Percentiles rank a stretch among this genome's conserved stretches.
Conservation (phyloP, 805 yeast species). For the Yarrowia bubula region DNA sequence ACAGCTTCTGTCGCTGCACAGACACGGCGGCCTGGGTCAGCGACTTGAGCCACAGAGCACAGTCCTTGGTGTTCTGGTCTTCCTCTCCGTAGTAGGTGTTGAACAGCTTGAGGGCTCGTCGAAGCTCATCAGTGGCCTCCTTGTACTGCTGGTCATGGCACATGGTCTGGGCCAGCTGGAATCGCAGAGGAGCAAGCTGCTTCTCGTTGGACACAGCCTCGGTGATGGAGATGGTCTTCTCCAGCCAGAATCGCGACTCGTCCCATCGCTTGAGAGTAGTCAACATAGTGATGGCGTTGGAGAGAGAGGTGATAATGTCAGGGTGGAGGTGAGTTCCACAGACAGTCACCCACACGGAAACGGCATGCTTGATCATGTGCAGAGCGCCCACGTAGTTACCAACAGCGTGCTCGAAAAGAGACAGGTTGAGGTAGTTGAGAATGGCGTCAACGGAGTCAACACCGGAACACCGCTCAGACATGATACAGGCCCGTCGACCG, state of each 20-base stretch:
- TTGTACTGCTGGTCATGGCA: constrained; percentile 52
- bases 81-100: constrained; percentile 61
- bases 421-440: constrained; percentile 70
- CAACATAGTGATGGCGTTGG: constrained; percentile 60
- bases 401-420: constrained; percentile 63
- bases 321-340: constrained; percentile 63
- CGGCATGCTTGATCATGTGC: constrained; percentile 57
- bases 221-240: constrained; percentile 47
- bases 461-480: constrained; percentile 79
- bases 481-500: constrained; percentile 65
- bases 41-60: constrained; percentile 61
- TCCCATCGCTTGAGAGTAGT: constrained; percentile 50
- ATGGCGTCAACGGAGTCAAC: constrained; percentile 75
- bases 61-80: constrained; percentile 64
- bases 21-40: constrained; percentile 51
- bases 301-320: constrained; percentile 59
- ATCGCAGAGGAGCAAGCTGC: constrained; percentile 62
- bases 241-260: constrained; percentile 54
- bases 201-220: constrained; percentile 59
- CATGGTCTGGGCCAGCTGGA: constrained; percentile 65
- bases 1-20: constrained; percentile 43
- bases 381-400: constrained; percentile 61
- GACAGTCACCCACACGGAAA: constrained; percentile 56
- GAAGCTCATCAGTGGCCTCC: constrained; percentile 56
- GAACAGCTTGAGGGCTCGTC: constrained; percentile 57